Evolutionary conservation across 306 rosid genomes (phyloP), one percentile per base, ranked within the genome.

Genomic region (Casuarina equisetifolia): DNA sequence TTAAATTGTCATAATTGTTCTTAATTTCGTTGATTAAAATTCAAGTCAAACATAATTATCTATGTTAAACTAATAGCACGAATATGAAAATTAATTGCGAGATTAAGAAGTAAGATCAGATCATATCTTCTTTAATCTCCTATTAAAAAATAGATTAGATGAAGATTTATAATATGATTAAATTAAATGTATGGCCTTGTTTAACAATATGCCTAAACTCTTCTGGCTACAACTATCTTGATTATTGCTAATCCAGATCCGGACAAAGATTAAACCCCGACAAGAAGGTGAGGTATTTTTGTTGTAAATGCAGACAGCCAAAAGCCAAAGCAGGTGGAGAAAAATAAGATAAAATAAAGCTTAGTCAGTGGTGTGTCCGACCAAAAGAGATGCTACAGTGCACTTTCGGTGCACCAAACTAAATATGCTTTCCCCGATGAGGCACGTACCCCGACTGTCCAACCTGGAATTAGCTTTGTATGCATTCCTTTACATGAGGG

Each of bases 321-420:
- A 51, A 59, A 42, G 74, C 68, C 36, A 83, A 44, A n/a, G 25
- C 15, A 32, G 35, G 12, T 4, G 9, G 63, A 4, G 46, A 54
- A 49, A 15, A 13, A 45, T 12, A 62, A 42, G 5, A 59, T 1
- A 48, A 9, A 46, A 9, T 1, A 48, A 48, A 48, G 3, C 9
- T 48, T 1, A 5, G 79, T 81, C 85, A 71, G 75, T 69, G 80
- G 62, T 53, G 76, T 9, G 67, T 55, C 63, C 73, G 32, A 67
- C 71, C 78, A 80, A 62, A 74, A 67, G 59, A 15, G 3, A 9
- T 52, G 74, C 58, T 80, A 38, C 9, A n/a, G 46, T 62, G 52
- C 62, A 2, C 81, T 44, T 76, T 81, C 71, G 78, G 78, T 72
- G 78, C 70, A 76, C 73, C 81, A 62, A 81, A 62, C 48, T 36